These are phyloP conservation scores for Phytophthora podocarpi DNA, from an alignment of 352 stramenopile genomes.

Conservation along the genomic window DNA sequence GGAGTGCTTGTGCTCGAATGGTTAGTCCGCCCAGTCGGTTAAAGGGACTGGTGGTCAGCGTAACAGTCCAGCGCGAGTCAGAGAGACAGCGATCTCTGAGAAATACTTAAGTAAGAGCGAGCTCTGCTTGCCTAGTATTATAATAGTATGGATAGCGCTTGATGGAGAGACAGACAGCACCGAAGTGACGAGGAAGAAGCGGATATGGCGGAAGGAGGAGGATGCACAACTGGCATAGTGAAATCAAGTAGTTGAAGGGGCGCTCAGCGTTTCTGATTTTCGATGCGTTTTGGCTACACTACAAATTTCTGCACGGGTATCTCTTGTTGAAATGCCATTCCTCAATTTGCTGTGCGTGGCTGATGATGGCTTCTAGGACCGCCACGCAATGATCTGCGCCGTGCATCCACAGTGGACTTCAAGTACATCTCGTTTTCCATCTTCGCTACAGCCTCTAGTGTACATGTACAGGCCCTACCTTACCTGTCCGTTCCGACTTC, in stretches of 20 bases:
- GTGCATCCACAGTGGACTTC: too few relatives aligned
- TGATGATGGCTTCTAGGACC: slow-evolving; percentile 14
- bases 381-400: not conserved
- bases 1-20: not conserved
- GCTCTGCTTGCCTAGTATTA: too few relatives aligned
- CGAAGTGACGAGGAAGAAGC: not conserved
- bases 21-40: too few relatives aligned
- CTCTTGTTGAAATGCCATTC: slow-evolving; percentile 8
- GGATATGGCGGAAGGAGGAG: not conserved
- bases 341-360: not conserved
- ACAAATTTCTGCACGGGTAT: slow-evolving; percentile 6
- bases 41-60: slow-evolving; percentile 8
- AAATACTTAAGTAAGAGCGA: too few relatives aligned
- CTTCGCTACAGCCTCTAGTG: too few relatives aligned
- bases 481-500: too few relatives aligned
- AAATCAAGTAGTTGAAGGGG: slow-evolving; percentile 2
- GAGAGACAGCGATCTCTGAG: not conserved
- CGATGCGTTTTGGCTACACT: slow-evolving; percentile 12
- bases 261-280: slow-evolving; percentile 9
- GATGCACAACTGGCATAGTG: slow-evolving; percentile 11
- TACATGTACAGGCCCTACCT: too few relatives aligned
- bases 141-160: not conserved
- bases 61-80: slow-evolving; percentile 5
- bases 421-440: too few relatives aligned
- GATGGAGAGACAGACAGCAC: slow-evolving; percentile 1